phyloP scores from a whole-genome alignment of 768 basidiomycete genomes.

The Sarcodon aspratus region DNA sequence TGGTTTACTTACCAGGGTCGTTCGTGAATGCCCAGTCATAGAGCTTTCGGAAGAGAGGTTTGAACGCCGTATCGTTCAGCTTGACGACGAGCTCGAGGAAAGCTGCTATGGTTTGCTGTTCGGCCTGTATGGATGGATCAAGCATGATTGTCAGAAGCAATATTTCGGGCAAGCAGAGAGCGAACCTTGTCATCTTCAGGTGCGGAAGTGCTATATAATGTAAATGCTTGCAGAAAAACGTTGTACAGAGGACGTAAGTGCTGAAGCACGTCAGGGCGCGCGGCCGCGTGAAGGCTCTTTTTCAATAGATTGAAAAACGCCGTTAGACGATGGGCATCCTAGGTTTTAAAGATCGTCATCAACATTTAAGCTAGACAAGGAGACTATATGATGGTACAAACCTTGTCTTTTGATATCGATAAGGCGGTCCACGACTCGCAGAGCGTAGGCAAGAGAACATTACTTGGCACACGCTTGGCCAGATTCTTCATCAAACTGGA shows the following conservation, averaged over 20 bases:
- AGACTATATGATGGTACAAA: no score
- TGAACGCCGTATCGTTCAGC: conserved; percentile 85
- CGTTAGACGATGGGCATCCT: conserved; percentile 4
- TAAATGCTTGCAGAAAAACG: conserved; percentile 71
- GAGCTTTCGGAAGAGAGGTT: conserved; percentile 80
- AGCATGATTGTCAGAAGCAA: background rate
- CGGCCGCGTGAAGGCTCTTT: conserved; percentile 50
- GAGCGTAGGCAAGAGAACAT: conserved; percentile 56
- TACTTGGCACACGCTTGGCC: conserved; percentile 59
- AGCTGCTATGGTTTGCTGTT: conserved; percentile 44
- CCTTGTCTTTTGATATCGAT: conserved; percentile 9
- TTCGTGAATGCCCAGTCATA: conserved; percentile 91
- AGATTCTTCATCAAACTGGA: conserved; percentile 46
- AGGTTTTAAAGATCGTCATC: conserved; percentile 2
- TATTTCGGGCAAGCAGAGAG: background rate
- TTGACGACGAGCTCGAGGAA: conserved; percentile 89
- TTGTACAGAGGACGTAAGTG: conserved; percentile 61
- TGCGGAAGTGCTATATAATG: conserved; percentile 30
- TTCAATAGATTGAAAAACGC: conserved; percentile 64
- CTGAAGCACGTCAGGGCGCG: conserved; percentile 52
- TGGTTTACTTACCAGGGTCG: conserved; percentile 28
- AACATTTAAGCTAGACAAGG: background rate
- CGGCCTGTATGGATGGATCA: conserved; percentile 27
- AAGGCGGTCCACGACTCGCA: conserved; percentile 41
- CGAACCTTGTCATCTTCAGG: background rate